Evolutionary conservation across 768 basidiomycete genomes (phyloP), one percentile per base, ranked within the genome.

Genomic region (Amanita pallidorosea): DNA sequence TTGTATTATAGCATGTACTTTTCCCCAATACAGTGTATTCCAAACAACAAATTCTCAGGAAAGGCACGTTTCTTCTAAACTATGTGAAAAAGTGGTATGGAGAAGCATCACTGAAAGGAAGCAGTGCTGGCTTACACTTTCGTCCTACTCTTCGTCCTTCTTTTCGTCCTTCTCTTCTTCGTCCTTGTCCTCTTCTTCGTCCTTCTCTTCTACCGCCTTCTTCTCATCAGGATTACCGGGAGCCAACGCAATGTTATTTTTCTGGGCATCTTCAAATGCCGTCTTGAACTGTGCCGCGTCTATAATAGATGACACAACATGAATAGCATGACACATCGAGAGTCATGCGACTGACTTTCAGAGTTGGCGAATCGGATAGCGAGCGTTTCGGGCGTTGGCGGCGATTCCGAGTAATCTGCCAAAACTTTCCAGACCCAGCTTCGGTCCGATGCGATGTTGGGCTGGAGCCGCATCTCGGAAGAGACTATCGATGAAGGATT

Each of bases 391-490:
- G 93, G 66, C 41, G 90, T 86, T 20, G 95, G 81, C 42, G 88
- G 91, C 48, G 76, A 73, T 65, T 99, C 96, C 48, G 95, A 81
- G 64, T 88, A 94, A 67, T 99, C 96, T 23, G 95, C 95, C 47
- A 82, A 78, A 47, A 95, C 93, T 67, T 96, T 95, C 87, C 89
- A 98, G 31, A 99, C 94, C 96, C 96, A 98, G 60, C 92, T 95
- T 69, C 96, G 80, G 74, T 99, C 96, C 46, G 94, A 98, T 47
- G 94, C 95, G 60, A 98, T 90, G 70, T 98, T 98, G 61, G 94
- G 90, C 64, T 95, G 91, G 57, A 99, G 83, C 59, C 72, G 81
- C 91, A 98, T 98, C 57, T 96, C 93, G 37, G 75, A 54, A 22
- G 88, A 70, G 65, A 98, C 95, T 97, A 58, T 29, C 2, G 7